These are phyloP conservation scores for Ganoderma leucocontextum DNA, from an alignment of 1,284 basidiomycete genomes.

Conservation along the genomic window DNA sequence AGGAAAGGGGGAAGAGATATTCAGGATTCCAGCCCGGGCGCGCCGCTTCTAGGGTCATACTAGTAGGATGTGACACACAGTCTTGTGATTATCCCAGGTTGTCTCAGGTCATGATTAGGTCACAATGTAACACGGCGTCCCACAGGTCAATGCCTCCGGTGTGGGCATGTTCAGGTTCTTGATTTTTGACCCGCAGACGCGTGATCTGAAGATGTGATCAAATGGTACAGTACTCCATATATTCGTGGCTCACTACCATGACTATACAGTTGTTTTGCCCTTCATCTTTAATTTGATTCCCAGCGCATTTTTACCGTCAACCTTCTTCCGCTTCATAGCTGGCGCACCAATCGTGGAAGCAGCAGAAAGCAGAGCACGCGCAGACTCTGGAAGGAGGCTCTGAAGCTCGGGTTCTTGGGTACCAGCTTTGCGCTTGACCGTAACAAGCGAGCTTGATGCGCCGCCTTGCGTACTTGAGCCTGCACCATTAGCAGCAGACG, in stretches of 20 bases:
- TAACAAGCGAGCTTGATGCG: constrained; percentile 56
- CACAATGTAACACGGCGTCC: too few relatives aligned
- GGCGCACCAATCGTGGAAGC: constrained; percentile 50
- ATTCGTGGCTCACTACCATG: background rate
- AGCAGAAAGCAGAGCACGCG: constrained; percentile 63
- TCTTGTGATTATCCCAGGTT: too few relatives aligned
- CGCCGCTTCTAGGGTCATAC: too few relatives aligned
- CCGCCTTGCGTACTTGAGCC: constrained; percentile 31
- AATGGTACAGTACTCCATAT: too few relatives aligned
- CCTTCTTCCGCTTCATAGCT: constrained; percentile 70
- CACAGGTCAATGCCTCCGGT: too few relatives aligned
- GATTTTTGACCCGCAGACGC: too few relatives aligned
- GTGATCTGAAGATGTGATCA: too few relatives aligned
- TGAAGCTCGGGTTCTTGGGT: constrained; percentile 74
- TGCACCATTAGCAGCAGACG: constrained; percentile 35
- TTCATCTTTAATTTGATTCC: constrained; percentile 80
- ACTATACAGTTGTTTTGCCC: constrained; percentile 20
- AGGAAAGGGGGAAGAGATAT: too few relatives aligned
- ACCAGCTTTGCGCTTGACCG: constrained; percentile 83
- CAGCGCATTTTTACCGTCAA: constrained; percentile 63
- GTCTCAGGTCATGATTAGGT: too few relatives aligned
- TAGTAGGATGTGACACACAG: too few relatives aligned
- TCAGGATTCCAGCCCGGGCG: too few relatives aligned
- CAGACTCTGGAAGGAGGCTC: constrained; percentile 77
- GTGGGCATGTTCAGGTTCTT: too few relatives aligned